Base-by-base conservation (phyloP, 148 eudicot genomes). In the Camellia lanceoleosa region DNA sequence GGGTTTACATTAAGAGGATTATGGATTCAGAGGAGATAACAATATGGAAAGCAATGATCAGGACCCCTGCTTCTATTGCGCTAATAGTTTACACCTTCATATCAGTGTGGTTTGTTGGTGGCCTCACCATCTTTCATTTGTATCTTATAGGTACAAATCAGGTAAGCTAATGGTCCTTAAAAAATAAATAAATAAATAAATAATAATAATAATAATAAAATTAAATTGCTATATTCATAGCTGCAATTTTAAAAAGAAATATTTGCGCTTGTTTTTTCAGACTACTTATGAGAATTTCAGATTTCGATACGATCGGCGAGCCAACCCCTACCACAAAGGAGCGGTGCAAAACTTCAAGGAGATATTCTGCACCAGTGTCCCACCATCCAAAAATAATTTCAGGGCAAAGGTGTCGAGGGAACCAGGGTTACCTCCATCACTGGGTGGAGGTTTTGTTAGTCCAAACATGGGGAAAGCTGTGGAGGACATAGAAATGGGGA, bases 281-380 rank as follows among this genome's bases (percentile, higher is more conserved):
- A 96, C 99, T 14, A 96, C 99, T 2, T 93, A 93, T 68, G 99
- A 96, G 88, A 96, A 96, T 63, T 96, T 93, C 82, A 91, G 99
- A 85, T 96, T 92, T 62, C 84, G 98, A 81, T 93, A 92, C 60
- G 99, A 96, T 76, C 81, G 93, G 44, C 86, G 97, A 67, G 97
- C 91, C 70, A 93, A 93, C 83, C 99, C 99, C 18, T 96, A 93
- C 70, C 92, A 93, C 92, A 92, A 88, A 86, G 99, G 99, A 47
- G 90, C 92, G 54, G 71, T 85, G 58, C 86, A 88, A 82, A 96
- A 96, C 79, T 93, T 93, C 87, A 85, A 80, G 85, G 98, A 96
- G 86, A 90, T 92, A 85, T 91, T 96, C 78, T 96, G 88, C 85
- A 80, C 88, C 20, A 81, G 86, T 54, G 83, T 89, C 19, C 81